Base-by-base conservation (phyloP, 2,329 filamentous ascomycete genomes). In the Atkinsonella hypoxylon region DNA sequence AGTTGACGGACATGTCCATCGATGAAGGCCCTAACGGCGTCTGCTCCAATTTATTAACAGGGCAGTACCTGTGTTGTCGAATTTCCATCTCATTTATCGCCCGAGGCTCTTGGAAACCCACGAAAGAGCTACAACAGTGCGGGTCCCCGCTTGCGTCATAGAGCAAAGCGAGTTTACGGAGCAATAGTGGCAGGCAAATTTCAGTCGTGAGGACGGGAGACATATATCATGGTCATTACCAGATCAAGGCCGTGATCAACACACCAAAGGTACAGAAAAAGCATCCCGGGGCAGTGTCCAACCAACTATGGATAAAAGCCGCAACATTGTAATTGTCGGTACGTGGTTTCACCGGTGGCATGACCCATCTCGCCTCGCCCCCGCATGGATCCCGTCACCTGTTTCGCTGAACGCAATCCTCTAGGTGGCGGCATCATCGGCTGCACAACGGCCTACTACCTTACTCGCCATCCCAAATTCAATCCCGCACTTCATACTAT, bases 401-500 rank as follows among this genome's bases (percentile, higher is more conserved):
- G 15, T 5, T 17, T n/a, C 11, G 12, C n/a, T 41, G 34, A 30
- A 49, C 31, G 26, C 41, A 11, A 8, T 30, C 17, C 38, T 31
- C 15, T 54, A 89, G 89, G 91, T 58, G 91, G 89, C 58, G 91
- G 91, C 59, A 89, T 97, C 56, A 95, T 97, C 60, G 93, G 93
- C 61, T 85, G 82, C 65, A 93, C 88, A 47, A 89, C 87, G 5
- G 90, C 91, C 52, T 97, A 97, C 68, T 97, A 83, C 63, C 74
- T 97, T 42, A 93, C 89, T 2, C 83, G 87, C 56, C 90, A 97
- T 65, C 82, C 87, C 30, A 82, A 78, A 31, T 97, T 87, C 70
- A 77, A 93, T 64, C 81, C 83, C 41, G 68, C 77, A 20, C 78
- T 79, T 49, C 87, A 95, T 65, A 83, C 75, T 49, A 84, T 97